phyloP scores from a whole-genome alignment of 305 asterid species.

The Fraxinus platypoda region DNA sequence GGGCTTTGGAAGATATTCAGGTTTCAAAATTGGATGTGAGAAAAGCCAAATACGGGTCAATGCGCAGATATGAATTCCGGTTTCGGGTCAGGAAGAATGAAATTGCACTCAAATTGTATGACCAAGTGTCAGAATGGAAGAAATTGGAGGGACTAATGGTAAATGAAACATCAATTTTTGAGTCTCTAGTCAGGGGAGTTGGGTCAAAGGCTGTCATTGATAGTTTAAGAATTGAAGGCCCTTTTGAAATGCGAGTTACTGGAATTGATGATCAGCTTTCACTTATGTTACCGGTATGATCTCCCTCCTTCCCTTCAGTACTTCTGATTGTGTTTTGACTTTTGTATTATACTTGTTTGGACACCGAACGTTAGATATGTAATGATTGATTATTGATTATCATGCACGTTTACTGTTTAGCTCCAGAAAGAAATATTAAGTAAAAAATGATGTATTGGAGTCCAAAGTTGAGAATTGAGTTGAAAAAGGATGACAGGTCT shows the following conservation, averaged over 20 bases:
- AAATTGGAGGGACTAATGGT: slow-evolving; percentile 29
- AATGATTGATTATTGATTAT: background rate
- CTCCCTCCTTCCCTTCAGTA: background rate
- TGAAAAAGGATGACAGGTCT: background rate
- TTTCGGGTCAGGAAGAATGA: slow-evolving; percentile 51
- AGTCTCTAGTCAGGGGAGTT: slow-evolving; percentile 45
- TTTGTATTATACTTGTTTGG: background rate
- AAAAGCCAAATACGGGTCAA: slow-evolving; percentile 46
- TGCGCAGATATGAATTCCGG: slow-evolving; percentile 48
- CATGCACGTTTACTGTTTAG: background rate
- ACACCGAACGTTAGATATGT: background rate
- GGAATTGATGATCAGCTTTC: slow-evolving; percentile 55
- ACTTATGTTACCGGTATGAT: slow-evolving; percentile 59
- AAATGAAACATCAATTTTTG: slow-evolving; percentile 41
- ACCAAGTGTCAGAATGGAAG: slow-evolving; percentile 60
- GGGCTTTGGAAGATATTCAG: slow-evolving; percentile 58
- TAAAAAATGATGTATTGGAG: background rate
- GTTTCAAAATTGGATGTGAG: slow-evolving; percentile 54
- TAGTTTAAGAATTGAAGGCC: slow-evolving; percentile 61
- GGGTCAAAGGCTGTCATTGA: slow-evolving; percentile 47
- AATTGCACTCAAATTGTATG: slow-evolving; percentile 54
- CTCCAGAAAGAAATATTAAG: background rate
- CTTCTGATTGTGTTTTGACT: background rate
- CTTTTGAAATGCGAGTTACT: slow-evolving; percentile 52
- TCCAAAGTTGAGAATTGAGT: background rate